Evolutionary conservation across 768 basidiomycete genomes (phyloP).

Genomic region (Leccinum barrowsii): DNA sequence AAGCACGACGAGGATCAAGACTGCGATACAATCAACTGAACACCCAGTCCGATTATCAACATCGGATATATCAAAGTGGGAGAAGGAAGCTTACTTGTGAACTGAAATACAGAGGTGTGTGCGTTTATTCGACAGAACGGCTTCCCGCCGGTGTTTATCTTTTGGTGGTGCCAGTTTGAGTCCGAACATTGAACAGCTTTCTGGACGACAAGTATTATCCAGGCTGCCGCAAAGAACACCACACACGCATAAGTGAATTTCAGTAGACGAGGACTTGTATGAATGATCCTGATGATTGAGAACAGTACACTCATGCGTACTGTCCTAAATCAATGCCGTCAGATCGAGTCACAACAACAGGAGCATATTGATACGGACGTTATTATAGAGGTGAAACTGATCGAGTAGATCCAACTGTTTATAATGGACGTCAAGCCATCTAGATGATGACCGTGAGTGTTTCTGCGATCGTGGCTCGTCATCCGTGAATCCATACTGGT

Average conservation of each 20-base stretch:
- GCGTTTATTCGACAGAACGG: constrained; percentile 8
- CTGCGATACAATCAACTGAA: constrained; percentile 17
- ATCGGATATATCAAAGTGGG: too few relatives aligned
- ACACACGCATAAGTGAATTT: constrained; percentile 10
- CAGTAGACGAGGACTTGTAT: not conserved
- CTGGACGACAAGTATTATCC: constrained; percentile 1
- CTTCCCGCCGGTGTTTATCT: not conserved
- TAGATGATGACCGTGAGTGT: not conserved
- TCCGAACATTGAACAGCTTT: constrained; percentile 11
- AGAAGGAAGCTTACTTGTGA: constrained; percentile 10
- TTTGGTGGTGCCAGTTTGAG: constrained; percentile 7
- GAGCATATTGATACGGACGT: not conserved
- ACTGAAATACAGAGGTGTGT: constrained; percentile 9
- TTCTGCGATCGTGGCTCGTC: not conserved
- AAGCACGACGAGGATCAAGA: constrained; percentile 14
- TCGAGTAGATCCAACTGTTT: constrained; percentile 9
- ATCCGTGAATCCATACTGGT: constrained; percentile 1
- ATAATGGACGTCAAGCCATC: constrained; percentile 7
- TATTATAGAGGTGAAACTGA: constrained; percentile 9
- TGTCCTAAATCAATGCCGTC: constrained; percentile 3
- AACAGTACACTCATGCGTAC: constrained; percentile 19
- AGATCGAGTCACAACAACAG: not conserved
- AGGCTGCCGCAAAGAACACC: constrained; percentile 5
- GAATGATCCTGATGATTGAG: constrained; percentile 18
- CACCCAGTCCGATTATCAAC: not conserved